Evolutionary conservation across 352 stramenopile species (phyloP).

Genomic region (Phytophthora chlamydospora): DNA sequence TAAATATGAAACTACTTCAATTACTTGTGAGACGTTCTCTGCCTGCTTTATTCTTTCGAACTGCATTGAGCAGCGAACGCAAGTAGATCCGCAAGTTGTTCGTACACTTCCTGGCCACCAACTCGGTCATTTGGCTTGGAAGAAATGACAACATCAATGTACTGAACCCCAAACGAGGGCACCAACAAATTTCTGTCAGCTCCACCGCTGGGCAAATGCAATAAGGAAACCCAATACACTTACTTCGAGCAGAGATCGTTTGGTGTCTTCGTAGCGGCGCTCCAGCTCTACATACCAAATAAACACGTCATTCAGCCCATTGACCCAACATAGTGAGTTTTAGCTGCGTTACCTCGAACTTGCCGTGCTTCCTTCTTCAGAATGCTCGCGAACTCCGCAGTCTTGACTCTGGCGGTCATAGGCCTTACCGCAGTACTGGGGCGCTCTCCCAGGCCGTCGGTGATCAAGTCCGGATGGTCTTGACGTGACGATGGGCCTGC

Average conservation of each 20-base stretch:
- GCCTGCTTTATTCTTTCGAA: slow-evolving; percentile 1
- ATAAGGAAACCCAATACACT: neutral
- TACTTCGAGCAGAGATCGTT: slow-evolving; percentile 60
- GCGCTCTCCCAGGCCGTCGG: neutral
- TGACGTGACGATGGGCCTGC: slow-evolving; percentile 16
- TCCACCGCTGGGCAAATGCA: neutral
- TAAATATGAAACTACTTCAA: no score
- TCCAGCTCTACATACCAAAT: slow-evolving; percentile 42
- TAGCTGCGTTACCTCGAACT: slow-evolving; percentile 32
- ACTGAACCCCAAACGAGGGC: slow-evolving; percentile 15
- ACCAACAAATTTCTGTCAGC: neutral
- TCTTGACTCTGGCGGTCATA: slow-evolving; percentile 10
- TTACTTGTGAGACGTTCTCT: no score
- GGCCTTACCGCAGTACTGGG: slow-evolving; percentile 6
- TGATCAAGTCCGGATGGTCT: neutral
- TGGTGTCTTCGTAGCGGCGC: slow-evolving; percentile 60
- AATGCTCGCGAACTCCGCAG: slow-evolving; percentile 41
- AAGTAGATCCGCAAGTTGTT: slow-evolving; percentile 60
- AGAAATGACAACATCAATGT: slow-evolving; percentile 54
- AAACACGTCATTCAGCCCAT: neutral
- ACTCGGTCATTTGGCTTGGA: slow-evolving; percentile 59
- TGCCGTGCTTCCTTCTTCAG: slow-evolving; percentile 49
- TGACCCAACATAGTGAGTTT: neutral
- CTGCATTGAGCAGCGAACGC: slow-evolving; percentile 44
- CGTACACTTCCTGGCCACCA: slow-evolving; percentile 52